These are phyloP conservation scores for Hypoxylon sp. DNA, from an alignment of 2,329 filamentous ascomycete genomes.

Conservation along the genomic window DNA sequence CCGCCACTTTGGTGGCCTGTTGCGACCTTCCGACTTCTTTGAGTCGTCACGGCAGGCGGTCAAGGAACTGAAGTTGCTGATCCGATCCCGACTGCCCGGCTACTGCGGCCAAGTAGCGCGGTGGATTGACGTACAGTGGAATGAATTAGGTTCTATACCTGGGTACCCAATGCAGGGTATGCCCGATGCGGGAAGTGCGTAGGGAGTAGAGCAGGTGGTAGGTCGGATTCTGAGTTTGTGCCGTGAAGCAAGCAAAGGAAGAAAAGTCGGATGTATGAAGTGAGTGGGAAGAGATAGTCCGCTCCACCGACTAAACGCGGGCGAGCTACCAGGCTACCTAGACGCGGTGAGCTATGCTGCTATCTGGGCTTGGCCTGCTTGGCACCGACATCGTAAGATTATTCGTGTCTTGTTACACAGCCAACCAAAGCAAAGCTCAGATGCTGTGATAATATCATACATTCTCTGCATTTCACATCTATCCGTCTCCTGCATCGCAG, in stretches of 20 bases:
- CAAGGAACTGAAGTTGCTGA: not conserved
- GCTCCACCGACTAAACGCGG: slow-evolving; percentile 13
- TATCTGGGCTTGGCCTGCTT: no score
- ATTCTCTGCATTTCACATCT: no score
- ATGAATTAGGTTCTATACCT: not conserved
- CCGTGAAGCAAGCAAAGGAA: not conserved
- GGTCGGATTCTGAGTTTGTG: slow-evolving; percentile 5
- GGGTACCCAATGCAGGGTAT: not conserved
- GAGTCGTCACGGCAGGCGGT: not conserved
- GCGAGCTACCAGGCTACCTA: no score
- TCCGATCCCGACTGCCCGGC: not conserved
- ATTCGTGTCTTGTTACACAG: not conserved
- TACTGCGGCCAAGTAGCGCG: slow-evolving; percentile 1
- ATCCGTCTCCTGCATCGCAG: no score
- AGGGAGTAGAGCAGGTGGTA: not conserved
- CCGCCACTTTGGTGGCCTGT: slow-evolving; percentile 37
- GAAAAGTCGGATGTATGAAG: slow-evolving; percentile 10
- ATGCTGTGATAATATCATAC: no score
- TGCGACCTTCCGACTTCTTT: not conserved
- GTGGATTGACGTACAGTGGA: not conserved
- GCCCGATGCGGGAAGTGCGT: not conserved
- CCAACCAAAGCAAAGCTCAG: not conserved
- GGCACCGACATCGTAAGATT: no score
- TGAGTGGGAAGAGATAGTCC: not conserved
- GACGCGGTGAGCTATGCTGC: no score